Evolutionary conservation across 768 basidiomycete species (phyloP).

Genomic region (Coprinopsis cinerea): DNA sequence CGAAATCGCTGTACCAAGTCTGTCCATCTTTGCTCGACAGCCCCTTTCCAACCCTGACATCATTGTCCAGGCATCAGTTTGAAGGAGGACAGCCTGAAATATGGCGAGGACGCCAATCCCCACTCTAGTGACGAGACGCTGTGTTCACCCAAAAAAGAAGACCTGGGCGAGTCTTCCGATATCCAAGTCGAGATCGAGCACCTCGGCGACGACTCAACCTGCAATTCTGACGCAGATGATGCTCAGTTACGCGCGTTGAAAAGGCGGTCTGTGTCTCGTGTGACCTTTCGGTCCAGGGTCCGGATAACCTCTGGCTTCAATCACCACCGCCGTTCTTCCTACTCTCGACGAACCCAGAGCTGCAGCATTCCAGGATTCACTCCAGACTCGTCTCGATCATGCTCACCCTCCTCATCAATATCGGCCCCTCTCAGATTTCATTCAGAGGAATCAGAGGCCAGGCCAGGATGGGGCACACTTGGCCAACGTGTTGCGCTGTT

Average conservation of each 20-base stretch:
- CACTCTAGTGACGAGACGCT: not conserved
- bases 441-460: constrained; percentile 37
- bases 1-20: too few species aligned
- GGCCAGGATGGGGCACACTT: constrained; percentile 55
- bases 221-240: not conserved
- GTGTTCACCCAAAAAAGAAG: too few species aligned
- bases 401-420: constrained; percentile 74
- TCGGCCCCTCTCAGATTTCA: constrained; percentile 70
- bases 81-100: not conserved
- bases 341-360: constrained; percentile 3
- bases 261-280: constrained; percentile 21
- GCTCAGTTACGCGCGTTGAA: not conserved
- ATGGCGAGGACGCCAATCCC: not conserved
- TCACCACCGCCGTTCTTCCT: constrained; percentile 31
- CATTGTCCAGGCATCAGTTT: not conserved
- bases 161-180: not conserved
- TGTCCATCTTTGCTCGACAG: too few species aligned
- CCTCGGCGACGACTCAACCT: not conserved
- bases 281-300: constrained; percentile 71
- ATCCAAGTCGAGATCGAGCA: not conserved
- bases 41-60: not conserved
- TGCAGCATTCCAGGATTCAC: constrained; percentile 18
- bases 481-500: constrained; percentile 47
- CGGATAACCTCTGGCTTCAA: constrained; percentile 70
- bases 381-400: constrained; percentile 40